Evolutionary conservation across 495 filamentous ascomycete species (phyloP).

Genomic region (Bathelium albidoporum): DNA sequence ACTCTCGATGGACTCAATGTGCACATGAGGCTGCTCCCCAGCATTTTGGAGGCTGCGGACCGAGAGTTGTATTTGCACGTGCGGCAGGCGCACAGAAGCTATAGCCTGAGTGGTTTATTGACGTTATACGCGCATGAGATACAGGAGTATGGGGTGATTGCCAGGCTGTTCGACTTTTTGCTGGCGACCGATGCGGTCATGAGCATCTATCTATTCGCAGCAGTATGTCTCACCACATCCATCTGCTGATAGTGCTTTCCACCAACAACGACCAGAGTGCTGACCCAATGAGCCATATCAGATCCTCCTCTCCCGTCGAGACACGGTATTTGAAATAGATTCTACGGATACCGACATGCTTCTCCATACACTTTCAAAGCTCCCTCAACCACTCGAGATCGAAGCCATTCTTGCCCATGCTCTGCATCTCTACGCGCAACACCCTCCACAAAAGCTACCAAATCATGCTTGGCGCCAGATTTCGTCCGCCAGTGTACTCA

Average conservation of each 20-base stretch:
- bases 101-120: conserved; percentile 78
- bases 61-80: conserved; percentile 60
- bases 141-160: conserved; percentile 74
- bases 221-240: conserved; percentile 15
- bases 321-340: conserved; percentile 72
- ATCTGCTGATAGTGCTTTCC: too few species aligned
- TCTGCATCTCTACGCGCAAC: conserved; percentile 45
- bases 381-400: conserved; percentile 74
- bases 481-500: conserved; percentile 67
- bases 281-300: conserved; percentile 20
- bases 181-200: conserved; percentile 77
- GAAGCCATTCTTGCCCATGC: conserved; percentile 63
- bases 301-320: conserved; percentile 67
- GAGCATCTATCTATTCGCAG: conserved; percentile 81
- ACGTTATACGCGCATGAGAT: conserved; percentile 97
- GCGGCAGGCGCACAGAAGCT: conserved; percentile 71
- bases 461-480: conserved; percentile 56
- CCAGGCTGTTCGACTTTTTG: conserved; percentile 83
- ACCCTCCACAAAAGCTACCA: conserved; percentile 66
- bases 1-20: conserved; percentile 68
- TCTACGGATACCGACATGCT: conserved; percentile 88
- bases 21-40: conserved; percentile 75
- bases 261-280: neutral
- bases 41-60: conserved; percentile 63
- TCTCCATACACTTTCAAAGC: conserved; percentile 75